These are phyloP conservation scores for Leptomonas seymouri DNA, from an alignment of 208 protist species.

Conservation along the genomic window DNA sequence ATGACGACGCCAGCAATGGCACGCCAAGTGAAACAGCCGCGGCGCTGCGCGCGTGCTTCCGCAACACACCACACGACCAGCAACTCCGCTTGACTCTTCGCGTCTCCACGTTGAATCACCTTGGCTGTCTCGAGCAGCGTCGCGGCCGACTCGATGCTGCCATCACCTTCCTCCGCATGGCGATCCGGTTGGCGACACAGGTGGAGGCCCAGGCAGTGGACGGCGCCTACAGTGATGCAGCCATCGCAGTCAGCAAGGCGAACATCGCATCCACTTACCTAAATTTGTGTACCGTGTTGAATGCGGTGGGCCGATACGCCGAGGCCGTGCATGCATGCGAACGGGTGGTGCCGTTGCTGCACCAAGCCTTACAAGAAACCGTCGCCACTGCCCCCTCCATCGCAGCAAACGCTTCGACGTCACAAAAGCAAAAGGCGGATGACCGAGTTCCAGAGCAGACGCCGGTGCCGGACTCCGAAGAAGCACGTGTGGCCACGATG, in stretches of 20 bases:
- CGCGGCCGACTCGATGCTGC: conserved; percentile 59
- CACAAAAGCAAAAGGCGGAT: conserved; percentile 1
- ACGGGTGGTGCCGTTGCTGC: conserved; percentile 64
- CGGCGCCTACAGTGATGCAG: background rate
- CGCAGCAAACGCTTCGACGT: background rate
- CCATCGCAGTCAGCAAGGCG: background rate
- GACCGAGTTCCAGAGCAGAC: conserved; percentile 35
- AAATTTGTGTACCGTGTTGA: conserved; percentile 87
- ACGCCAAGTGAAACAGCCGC: background rate
- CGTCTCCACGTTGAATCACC: conserved; percentile 89
- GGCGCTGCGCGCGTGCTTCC: conserved; percentile 22
- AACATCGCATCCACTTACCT: conserved; percentile 74
- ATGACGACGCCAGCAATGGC: background rate
- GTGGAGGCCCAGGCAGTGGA: conserved; percentile 31
- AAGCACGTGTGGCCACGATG: conserved; percentile 60
- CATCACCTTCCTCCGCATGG: conserved; percentile 68
- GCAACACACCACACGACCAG: conserved; percentile 25
- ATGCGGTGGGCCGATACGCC: conserved; percentile 66
- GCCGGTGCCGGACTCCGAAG: background rate
- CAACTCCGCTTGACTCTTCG: conserved; percentile 62
- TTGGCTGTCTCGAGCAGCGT: conserved; percentile 87
- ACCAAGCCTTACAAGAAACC: conserved; percentile 54
- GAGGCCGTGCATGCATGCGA: conserved; percentile 79
- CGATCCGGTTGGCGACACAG: conserved; percentile 55
- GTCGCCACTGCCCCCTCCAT: background rate